Base-by-base conservation (phyloP, 2,329 filamentous ascomycete genomes). In the Colletotrichum tropicale region DNA sequence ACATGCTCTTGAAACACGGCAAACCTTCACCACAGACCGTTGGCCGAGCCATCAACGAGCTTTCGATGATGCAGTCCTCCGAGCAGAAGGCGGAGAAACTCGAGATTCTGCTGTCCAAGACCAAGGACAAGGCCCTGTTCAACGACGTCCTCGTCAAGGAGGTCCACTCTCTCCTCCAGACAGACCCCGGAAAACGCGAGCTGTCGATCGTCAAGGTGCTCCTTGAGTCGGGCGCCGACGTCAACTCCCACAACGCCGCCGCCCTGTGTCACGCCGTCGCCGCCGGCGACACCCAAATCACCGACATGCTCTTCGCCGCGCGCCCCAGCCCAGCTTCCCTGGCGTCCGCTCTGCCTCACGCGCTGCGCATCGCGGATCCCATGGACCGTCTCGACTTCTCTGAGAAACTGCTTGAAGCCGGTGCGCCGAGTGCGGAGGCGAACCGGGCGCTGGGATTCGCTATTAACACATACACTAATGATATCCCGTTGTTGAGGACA, bases 401-500 rank as follows among this genome's bases (percentile, higher is more conserved):
- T 0, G 87, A 88, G 76, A 86, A 84, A 77, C 83, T 92, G 3
- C 81, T 91, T 2, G 84, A 88, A 13, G 86, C 87, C 1, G 89
- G 90, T 2, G 88, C 88, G 3, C 85, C 87, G 0, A 81, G 86
- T 0, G 80, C 78, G 1, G 89, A 91, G 76, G 85, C 87, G 1
- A 91, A 90, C 66, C 82, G 87, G 28, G 90, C 90, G 0, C 80
- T 92, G 32, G 84, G 87, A 0, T 89, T 90, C 76, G 86, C 89
- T 7, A 87, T 92, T 24, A 82, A 81, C 9, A 84, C 85, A 1
- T 87, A 88, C 70, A 84, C 88, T 0, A 81, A 85, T n/a, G 90
- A 92, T 67, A 80, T 88, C 1, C 83, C 87, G 2, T 82, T 92
- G 1, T 84, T 91, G 24, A 84, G 84, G 1, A 80, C 86, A 0